Evolutionary conservation across 257 asterid species (phyloP), one percentile per base, ranked within the genome.

Genomic region (Solanum chiquidenum): DNA sequence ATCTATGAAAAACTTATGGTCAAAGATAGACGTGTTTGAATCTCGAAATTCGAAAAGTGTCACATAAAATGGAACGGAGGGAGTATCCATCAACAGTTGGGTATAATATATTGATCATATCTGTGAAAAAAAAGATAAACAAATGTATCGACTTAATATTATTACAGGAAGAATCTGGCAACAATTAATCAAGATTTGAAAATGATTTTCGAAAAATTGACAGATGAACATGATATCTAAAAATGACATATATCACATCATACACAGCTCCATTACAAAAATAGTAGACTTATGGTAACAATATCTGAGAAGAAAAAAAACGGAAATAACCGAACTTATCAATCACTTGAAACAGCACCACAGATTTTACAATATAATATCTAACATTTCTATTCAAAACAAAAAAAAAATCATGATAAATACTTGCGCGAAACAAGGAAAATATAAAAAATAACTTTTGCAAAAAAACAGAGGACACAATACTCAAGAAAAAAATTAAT

Each of bases 271-370:
- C 27, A 84, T 23, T 79, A 89, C 89, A 89, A 88, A 92, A 89
- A 90, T 69, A 34, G 89, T 87, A 76, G 64, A 42, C 90, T 69
- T 86, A 90, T 88, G 84, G 40, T 84, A 77, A 66, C 74, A 68
- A 12, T 68, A 68, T 68, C 75, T 29, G 42, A 35, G 85, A 16
- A 16, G 16, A 52, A 46, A 42, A 60, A 86, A 71, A 90, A 90
- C 88, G 27, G 84, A 92, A 91, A 86, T 75, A 91, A 90, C 96
- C 9, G 90, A 89, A 89, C 88, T 87, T 74, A 35, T 62, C 84
- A 69, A 84, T 86, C 25, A 13, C 44, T 49, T 55, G 88, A 90
- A 89, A 87, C 86, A 86, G 84, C 84, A 75, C 87, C 89, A 87
- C 83, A 35, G 86, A 73, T 46, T 82, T 58, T 37, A 21, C 37